Percentiles rank a stretch among this genome's conserved stretches.
These are phyloP conservation scores for Rhizopogon sp. DNA, from an alignment of 768 basidiomycete species.

Conservation along the genomic window DNA sequence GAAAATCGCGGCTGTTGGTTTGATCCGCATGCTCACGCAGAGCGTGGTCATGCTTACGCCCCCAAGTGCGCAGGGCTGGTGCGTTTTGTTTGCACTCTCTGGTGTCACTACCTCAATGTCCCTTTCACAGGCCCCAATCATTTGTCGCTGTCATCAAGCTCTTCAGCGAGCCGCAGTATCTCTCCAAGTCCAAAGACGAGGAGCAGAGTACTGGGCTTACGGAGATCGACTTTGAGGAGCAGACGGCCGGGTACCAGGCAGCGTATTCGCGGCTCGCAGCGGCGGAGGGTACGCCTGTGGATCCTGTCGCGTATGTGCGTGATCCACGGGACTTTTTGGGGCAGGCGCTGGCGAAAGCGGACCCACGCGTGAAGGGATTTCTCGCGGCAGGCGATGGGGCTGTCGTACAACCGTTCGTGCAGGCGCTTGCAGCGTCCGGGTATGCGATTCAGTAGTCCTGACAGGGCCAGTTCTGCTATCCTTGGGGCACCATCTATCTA, in stretches of 20 bases:
- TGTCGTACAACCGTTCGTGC: conserved; percentile 24
- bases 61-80: conserved; percentile 66
- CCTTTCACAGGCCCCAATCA: conserved; percentile 50
- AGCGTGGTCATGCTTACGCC: conserved; percentile 65
- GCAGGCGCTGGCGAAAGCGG: conserved; percentile 27
- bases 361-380: conserved; percentile 11
- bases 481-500: neutral
- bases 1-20: conserved; percentile 77
- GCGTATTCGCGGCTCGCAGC: conserved; percentile 91
- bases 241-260: conserved; percentile 86
- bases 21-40: conserved; percentile 74
- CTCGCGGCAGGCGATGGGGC: conserved; percentile 18
- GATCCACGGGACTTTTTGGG: conserved; percentile 54
- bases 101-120: neutral
- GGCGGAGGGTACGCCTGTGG: conserved; percentile 51
- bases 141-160: conserved; percentile 73
- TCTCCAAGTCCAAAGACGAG: conserved; percentile 32
- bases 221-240: conserved; percentile 87
- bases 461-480: neutral
- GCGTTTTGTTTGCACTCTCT: conserved; percentile 8
- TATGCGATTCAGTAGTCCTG: conserved; percentile 16
- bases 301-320: conserved; percentile 57
- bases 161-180: conserved; percentile 72
- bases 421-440: conserved; percentile 26
- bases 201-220: conserved; percentile 60